Base-by-base conservation (phyloP, 2,329 filamentous ascomycete genomes). In the Zymoseptoria ardabiliae region DNA sequence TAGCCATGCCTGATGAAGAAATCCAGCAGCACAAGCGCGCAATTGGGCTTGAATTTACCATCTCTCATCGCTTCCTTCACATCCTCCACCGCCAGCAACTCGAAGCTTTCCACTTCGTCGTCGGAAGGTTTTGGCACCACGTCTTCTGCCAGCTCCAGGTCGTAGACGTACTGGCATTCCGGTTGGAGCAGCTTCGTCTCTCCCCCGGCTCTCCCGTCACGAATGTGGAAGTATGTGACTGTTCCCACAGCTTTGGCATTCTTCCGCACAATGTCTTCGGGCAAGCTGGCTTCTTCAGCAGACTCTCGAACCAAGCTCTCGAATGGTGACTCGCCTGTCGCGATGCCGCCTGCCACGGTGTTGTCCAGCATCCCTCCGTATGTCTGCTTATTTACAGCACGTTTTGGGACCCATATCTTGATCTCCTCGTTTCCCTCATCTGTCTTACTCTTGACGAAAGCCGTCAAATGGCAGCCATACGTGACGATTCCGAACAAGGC, bases 281-380 rank as follows among this genome's bases (percentile, higher is more conserved):
- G 82, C 20, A 99, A 76, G 45, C 86, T 89, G 0, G 94, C 95
- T 73, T 99, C 94, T 75, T 99, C 94, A 64, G 86, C 86, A 2
- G 88, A 87, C 75, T 99, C 94, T 57, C 93, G 85, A 20, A 97
- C 81, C 56, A 96, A 77, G 72, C 88, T 91, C 70, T 93, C 91
- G 54, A 91, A 87, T 0, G 90, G 88, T 21, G 81, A 81, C 73
- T 97, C 92, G 13, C 87, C 88, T 0, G 90, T 89, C 72, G 88
- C 86, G 66, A 97, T 86, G 0, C 91, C 90, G 2, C 90, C 90
- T 0, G 92, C 94, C 6, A 96, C 94, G 1, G 91, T 91, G 73
- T 97, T 99, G 74, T 99, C 94, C 65, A 99, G 79, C 79, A 97
- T 92, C n/a, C 88, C 83, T 0, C 88, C 87, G 71, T 93, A 99